These are phyloP conservation scores for Tolypocladium tundrense DNA, from an alignment of 2,329 filamentous ascomycete genomes.

Conservation along the genomic window DNA sequence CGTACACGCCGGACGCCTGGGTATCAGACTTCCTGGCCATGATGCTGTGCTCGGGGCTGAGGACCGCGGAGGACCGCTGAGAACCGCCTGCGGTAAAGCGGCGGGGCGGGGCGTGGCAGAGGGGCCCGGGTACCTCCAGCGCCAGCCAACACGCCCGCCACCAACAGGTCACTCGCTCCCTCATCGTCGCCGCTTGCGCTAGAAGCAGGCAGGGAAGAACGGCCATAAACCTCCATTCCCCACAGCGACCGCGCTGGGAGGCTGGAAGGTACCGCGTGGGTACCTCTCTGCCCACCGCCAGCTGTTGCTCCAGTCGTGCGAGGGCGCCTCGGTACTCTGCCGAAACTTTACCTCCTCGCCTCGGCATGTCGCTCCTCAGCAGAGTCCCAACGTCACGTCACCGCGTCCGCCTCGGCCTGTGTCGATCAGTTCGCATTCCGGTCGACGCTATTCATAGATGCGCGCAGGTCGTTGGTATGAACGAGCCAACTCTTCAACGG, in stretches of 20 bases:
- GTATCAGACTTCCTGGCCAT: neutral
- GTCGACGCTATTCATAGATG: neutral
- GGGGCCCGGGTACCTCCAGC: neutral
- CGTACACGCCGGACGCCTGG: neutral
- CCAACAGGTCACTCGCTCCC: neutral
- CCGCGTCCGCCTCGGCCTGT: neutral
- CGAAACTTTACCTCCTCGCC: neutral
- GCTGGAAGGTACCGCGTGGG: neutral
- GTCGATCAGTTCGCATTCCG: neutral
- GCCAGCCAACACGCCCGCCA: neutral
- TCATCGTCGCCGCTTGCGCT: neutral
- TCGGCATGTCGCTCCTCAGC: neutral
- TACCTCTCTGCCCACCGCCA: neutral
- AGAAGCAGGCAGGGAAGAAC: neutral
- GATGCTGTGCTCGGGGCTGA: neutral
- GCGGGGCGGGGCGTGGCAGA: neutral
- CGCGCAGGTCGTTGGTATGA: neutral
- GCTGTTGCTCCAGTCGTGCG: neutral
- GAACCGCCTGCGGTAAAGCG: neutral
- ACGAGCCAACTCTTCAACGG: neutral
- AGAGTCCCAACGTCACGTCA: neutral
- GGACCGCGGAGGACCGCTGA: neutral
- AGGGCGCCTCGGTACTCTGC: neutral
- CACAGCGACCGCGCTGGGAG: neutral
- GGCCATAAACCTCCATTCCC: neutral